These are phyloP conservation scores for Vigna reflexopilosa DNA, from an alignment of 306 rosid genomes.

Conservation along the genomic window DNA sequence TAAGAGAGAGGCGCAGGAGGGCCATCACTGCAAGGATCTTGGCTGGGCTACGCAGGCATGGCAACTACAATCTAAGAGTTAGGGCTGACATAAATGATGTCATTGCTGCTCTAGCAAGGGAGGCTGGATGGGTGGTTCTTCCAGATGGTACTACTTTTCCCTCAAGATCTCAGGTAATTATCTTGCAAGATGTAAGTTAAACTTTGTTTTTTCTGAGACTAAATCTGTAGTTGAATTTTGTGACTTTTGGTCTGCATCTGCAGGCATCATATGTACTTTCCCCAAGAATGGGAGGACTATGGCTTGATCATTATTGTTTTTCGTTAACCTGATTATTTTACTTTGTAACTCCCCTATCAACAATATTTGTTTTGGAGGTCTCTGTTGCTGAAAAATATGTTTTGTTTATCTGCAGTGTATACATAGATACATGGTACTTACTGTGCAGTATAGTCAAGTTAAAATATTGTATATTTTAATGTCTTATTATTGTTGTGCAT, in stretches of 20 bases:
- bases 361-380: constrained; percentile 34
- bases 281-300: not conserved
- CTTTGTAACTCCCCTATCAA: constrained; percentile 5
- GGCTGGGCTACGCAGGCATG: constrained; percentile 98
- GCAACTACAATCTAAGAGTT: constrained; percentile 95
- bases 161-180: constrained; percentile 84
- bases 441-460: constrained; percentile 25
- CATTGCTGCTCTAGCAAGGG: constrained; percentile 91
- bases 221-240: constrained; percentile 15
- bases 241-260: constrained; percentile 22
- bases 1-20: constrained; percentile 97
- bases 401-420: not conserved
- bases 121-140: constrained; percentile 99
- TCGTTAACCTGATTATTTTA: not conserved
- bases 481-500: constrained; percentile 41
- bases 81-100: constrained; percentile 99
- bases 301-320: constrained; percentile 26
- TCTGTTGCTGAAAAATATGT: constrained; percentile 24
- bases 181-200: constrained; percentile 28
- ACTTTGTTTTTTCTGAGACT: constrained; percentile 21
- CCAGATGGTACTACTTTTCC: constrained; percentile 98
- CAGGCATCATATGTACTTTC: constrained; percentile 19
- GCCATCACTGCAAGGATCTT: constrained; percentile 96
- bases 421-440: constrained; percentile 13
- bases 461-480: constrained; percentile 33